Conservation (phyloP, 163 green algal species). For the Volvox carteri region DNA sequence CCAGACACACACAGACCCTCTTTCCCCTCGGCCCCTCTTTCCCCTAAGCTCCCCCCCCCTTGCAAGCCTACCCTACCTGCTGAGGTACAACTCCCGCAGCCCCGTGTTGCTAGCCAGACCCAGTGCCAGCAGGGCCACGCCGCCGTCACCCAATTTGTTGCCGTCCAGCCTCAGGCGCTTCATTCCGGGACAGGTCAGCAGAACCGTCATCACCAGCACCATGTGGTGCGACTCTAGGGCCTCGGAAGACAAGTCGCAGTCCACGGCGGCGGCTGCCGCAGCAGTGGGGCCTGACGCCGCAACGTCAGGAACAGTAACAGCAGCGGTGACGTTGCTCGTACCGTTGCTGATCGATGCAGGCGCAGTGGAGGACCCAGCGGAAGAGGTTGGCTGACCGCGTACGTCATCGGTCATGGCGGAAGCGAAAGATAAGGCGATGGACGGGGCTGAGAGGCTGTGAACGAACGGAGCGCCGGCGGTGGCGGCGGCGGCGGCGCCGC, state of each 20-base stretch:
- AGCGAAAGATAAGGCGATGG: background rate
- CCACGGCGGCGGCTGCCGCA: slow-evolving; percentile 6
- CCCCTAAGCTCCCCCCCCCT: no score
- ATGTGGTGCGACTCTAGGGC: slow-evolving; percentile 59
- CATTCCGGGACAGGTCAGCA: slow-evolving; percentile 50
- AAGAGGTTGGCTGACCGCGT: background rate
- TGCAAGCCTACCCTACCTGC: no score
- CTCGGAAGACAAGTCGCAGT: slow-evolving; percentile 54
- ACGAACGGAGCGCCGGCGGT: background rate
- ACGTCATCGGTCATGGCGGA: background rate
- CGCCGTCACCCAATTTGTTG: slow-evolving; percentile 57
- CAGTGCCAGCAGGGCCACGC: slow-evolving; percentile 39
- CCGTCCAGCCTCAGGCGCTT: slow-evolving; percentile 51
- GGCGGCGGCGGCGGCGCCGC: background rate
- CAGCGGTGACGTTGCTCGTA: background rate
- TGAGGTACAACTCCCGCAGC: slow-evolving; percentile 40
- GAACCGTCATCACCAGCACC: slow-evolving; percentile 59
- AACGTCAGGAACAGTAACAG: background rate
- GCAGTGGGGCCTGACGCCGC: background rate
- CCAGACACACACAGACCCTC: no score
- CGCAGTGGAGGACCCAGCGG: background rate
- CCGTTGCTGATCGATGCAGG: no score
- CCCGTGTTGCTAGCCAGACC: slow-evolving; percentile 18
- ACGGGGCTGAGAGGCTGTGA: background rate
- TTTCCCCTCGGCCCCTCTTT: no score